Evolutionary conservation across 176 grass and related monocot genomes (phyloP), one percentile per base, ranked within the genome.

Genomic region (Pontederia paniculata): DNA sequence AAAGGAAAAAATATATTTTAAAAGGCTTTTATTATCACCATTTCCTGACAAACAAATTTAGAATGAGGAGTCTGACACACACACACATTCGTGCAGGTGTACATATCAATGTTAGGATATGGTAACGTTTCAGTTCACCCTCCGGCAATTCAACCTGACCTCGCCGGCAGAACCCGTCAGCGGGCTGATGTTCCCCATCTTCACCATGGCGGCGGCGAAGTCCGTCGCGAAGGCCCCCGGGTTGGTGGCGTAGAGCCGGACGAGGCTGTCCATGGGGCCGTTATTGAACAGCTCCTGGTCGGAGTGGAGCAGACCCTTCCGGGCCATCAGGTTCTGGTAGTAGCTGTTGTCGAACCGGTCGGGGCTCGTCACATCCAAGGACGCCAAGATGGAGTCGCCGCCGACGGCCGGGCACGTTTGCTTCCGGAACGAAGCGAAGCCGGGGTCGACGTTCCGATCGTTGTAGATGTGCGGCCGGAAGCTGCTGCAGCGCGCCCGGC

Each of bases 131-230:
- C 23, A 57, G 9, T 57, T 57, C 11, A 12, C 23, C 23, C 12
- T 57, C 14, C 55, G 23, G 55, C 55, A 57, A n/a, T 57, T 28
- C 55, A n/a, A 37, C 31, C 55, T 57, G 23, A 57, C 28, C 55
- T 57, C 55, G 12, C 55, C 55, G 28, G 23, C 14, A 12, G 23
- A 37, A 0, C 55, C 55, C 1, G 55, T 57, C 55, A 57, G 23
- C 21, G 23, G 55, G 22, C 55, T 37, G 15, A 57, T 57, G 55
- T 57, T 57, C 0, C 59, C 59, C 59, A 62, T 46, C 59, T 22
- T 62, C 42, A 62, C 59, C 59, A 62, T 62, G 42, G 59, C 59
- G 17, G 59, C 42, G 11, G 59, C 17, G 42, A 47, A 62, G 43
- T 62, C 59, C 41, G 11, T 45, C 5, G 7, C 1, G 11, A 62